Evolutionary conservation across 2,329 filamentous ascomycete species (phyloP).

Genomic region (Gyromitra esculenta): DNA sequence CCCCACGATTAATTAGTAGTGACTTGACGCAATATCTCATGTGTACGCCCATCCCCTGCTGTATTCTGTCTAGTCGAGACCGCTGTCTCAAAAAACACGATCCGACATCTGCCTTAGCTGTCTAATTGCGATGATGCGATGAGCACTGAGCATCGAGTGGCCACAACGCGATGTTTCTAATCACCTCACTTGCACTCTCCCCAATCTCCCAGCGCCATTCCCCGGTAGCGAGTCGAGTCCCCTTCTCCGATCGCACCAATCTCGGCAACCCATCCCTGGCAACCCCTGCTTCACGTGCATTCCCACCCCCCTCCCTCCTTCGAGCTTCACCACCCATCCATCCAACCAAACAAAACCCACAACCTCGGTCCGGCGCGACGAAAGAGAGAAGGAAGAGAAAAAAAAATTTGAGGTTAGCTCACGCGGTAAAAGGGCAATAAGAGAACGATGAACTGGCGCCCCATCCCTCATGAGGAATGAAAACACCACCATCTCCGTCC

Average conservation of each 20-base stretch:
- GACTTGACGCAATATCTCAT: slow-evolving; percentile 1
- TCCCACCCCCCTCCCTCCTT: not conserved
- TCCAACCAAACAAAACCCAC: not conserved
- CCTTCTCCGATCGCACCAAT: slow-evolving; percentile 4
- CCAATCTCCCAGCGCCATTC: slow-evolving; percentile 11
- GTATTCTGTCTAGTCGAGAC: not conserved
- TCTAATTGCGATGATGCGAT: slow-evolving; percentile 9
- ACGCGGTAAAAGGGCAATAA: not conserved
- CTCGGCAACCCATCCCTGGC: slow-evolving; percentile 11
- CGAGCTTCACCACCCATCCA: slow-evolving; percentile 2
- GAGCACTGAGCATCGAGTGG: slow-evolving; percentile 13
- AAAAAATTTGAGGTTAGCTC: slow-evolving; percentile 33
- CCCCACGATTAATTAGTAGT: not conserved
- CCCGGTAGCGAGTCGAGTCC: slow-evolving; percentile 13
- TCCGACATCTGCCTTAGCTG: not conserved
- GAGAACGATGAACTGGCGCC: slow-evolving; percentile 42
- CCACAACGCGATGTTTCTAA: not conserved
- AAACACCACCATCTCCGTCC: slow-evolving; percentile 38
- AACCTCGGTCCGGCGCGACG: not conserved
- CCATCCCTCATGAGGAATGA: slow-evolving; percentile 41
- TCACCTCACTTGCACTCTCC: not conserved
- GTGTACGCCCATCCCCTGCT: not conserved
- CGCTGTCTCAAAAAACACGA: not conserved
- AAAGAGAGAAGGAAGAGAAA: not conserved
- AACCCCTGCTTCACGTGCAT: slow-evolving; percentile 29